These are phyloP conservation scores for Hyphopichia homilentoma DNA, from an alignment of 805 yeast species.

Conservation along the genomic window DNA sequence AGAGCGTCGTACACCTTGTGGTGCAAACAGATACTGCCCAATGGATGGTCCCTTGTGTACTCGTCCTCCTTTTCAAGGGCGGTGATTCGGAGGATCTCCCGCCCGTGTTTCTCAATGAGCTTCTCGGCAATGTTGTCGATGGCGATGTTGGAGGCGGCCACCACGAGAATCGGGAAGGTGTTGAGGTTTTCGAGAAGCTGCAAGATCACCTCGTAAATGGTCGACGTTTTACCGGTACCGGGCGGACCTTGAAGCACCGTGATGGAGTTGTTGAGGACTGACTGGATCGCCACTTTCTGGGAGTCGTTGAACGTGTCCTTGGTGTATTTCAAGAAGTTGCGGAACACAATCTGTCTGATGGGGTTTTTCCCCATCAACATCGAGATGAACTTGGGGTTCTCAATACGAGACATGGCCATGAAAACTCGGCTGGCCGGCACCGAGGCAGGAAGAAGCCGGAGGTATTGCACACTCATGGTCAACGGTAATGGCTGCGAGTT, in stretches of 20 bases:
- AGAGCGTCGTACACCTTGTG: conserved; percentile 52
- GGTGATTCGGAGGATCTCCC: conserved; percentile 54
- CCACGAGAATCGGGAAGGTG: conserved; percentile 63
- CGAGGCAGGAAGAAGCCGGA: conserved; percentile 55
- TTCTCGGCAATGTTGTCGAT: conserved; percentile 75
- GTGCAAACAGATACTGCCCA: conserved; percentile 61
- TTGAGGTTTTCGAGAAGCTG: conserved; percentile 53
- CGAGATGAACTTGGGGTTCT: conserved; percentile 48
- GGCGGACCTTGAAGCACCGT: conserved; percentile 60
- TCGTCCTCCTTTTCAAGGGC: conserved; percentile 60
- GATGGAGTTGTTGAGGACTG: conserved; percentile 47
- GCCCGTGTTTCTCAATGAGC: conserved; percentile 46
- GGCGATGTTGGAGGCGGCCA: conserved; percentile 74
- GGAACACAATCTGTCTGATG: conserved; percentile 53
- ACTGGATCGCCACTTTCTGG: conserved; percentile 54
- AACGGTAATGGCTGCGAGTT: conserved; percentile 49
- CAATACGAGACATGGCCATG: conserved; percentile 60
- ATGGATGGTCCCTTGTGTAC: conserved; percentile 53
- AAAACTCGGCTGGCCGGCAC: conserved; percentile 61
- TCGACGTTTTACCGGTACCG: conserved; percentile 53
- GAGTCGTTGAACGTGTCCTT: conserved; percentile 53
- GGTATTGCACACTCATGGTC: conserved; percentile 32
- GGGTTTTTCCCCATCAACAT: conserved; percentile 55
- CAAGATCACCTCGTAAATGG: conserved; percentile 42
- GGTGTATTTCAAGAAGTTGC: conserved; percentile 48